Base-by-base conservation (phyloP, 257 asterid genomes). In the Cruciata laevipes region DNA sequence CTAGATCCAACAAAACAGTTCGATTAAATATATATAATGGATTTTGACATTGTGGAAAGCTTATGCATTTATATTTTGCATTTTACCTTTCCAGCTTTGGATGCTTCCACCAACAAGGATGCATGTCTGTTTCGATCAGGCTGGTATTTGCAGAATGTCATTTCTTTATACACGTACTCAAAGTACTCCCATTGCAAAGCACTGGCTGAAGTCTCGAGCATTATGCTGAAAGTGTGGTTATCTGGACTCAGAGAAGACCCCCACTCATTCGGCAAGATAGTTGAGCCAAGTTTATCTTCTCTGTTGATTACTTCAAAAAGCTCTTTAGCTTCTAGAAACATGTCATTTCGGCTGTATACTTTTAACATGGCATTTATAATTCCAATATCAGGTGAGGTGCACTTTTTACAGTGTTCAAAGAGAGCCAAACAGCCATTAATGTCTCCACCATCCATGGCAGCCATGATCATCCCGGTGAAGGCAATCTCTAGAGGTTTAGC, bases 171-270 rank as follows among this genome's bases (percentile, higher is more conserved):
- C 31, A 90, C 89, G 37, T 80, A 73, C 66, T 88, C 99, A 66
- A 93, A 93, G 76, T 88, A 90, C 74, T 93, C 97, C 97, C 97
- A 90, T 67, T 90, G 97, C 38, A 76, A 87, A 63, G 96, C 88
- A 67, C 77, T 76, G 69, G 96, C 91, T 75, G 99, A 90, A 38
- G 85, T 86, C 85, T 85, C 90, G 3, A 93, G 96, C 96, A 93
- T 88, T 70, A 89, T 79, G 71, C 82, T 62, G 77, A 81, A 93
- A 61, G 95, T 93, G 73, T 77, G 84, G 5, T 63, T 67, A 79
- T 88, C 96, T 7, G 95, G 89, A 47, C 75, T 74, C 20, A 70
- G 78, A 35, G 67, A 67, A 66, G 83, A 78, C 23, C 57, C 70
- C 47, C 38, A 71, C 59, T 67, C 75, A 58, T 65, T 66, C 37